Evolutionary conservation across 2,329 filamentous ascomycete genomes (phyloP).

Genomic region (Chaetomium globosum): DNA sequence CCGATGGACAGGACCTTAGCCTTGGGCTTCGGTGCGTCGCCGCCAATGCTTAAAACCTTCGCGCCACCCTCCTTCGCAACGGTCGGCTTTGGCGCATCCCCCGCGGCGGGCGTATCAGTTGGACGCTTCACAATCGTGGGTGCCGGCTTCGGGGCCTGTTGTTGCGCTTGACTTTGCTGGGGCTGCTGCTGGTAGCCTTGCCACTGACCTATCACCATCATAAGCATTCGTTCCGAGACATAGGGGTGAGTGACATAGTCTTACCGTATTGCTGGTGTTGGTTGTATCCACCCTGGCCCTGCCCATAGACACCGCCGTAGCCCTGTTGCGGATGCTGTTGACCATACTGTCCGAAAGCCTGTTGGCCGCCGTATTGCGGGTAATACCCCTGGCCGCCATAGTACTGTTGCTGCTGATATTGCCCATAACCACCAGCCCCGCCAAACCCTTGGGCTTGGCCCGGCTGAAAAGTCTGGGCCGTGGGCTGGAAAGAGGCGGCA

Average conservation of each 20-base stretch:
- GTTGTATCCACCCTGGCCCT: slow-evolving; percentile 51
- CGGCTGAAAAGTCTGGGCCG: slow-evolving; percentile 70
- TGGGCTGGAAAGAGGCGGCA: slow-evolving; percentile 72
- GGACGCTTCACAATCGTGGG: slow-evolving; percentile 65
- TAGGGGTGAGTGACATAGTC: slow-evolving; percentile 4
- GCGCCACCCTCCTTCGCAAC: slow-evolving; percentile 58
- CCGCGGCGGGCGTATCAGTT: slow-evolving; percentile 49
- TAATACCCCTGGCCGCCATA: slow-evolving; percentile 57
- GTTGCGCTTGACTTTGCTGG: slow-evolving; percentile 41
- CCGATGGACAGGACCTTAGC: slow-evolving; percentile 79
- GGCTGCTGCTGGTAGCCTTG: slow-evolving; percentile 54
- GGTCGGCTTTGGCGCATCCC: slow-evolving; percentile 54
- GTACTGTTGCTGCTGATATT: slow-evolving; percentile 59
- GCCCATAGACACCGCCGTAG: slow-evolving; percentile 43
- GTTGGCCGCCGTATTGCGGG: slow-evolving; percentile 56
- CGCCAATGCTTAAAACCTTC: slow-evolving; percentile 67
- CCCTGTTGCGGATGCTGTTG: slow-evolving; percentile 44
- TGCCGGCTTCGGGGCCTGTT: slow-evolving; percentile 40
- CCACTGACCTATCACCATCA: slow-evolving; percentile 46
- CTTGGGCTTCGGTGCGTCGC: slow-evolving; percentile 55
- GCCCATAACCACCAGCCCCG: slow-evolving; percentile 59
- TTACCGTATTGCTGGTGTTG: slow-evolving; percentile 55
- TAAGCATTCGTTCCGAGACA: slow-evolving; percentile 24
- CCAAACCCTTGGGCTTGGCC: slow-evolving; percentile 70
- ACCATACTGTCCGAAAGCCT: slow-evolving; percentile 41